phyloP scores from a whole-genome alignment of 805 yeast genomes.

The Metschnikowia gelsemii region DNA sequence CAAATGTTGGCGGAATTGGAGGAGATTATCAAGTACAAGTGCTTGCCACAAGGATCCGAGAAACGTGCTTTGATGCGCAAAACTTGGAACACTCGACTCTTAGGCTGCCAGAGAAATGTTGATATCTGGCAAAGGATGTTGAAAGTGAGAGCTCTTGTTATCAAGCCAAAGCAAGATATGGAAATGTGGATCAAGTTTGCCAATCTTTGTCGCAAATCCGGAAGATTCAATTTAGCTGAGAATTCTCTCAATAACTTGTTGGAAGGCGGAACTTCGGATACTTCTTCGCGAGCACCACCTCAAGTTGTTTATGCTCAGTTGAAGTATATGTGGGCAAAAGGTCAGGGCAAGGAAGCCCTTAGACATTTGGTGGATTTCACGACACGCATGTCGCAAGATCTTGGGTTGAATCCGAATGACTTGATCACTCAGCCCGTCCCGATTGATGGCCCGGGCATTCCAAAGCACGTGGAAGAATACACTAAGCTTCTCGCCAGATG shows the following conservation, averaged over 20 bases:
- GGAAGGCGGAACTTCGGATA: constrained; percentile 65
- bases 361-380: constrained; percentile 86
- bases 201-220: constrained; percentile 90
- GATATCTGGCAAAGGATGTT: constrained; percentile 98
- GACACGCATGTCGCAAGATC: constrained; percentile 81
- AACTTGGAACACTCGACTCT: constrained; percentile 90
- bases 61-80: constrained; percentile 74
- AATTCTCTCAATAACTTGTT: constrained; percentile 78
- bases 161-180: constrained; percentile 94
- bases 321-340: constrained; percentile 96
- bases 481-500: constrained; percentile 88
- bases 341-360: constrained; percentile 82
- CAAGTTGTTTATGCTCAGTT: constrained; percentile 96
- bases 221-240: constrained; percentile 88
- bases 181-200: constrained; percentile 98
- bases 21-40: constrained; percentile 87
- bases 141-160: constrained; percentile 88
- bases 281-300: constrained; percentile 84
- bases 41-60: constrained; percentile 79
- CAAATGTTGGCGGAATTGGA: constrained; percentile 97
- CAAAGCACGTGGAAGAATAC: constrained; percentile 76
- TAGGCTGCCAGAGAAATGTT: constrained; percentile 94
- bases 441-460: constrained; percentile 64
- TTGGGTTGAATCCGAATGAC: constrained; percentile 84
- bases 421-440: constrained; percentile 85